Evolutionary conservation across 225 moss, liverwort and hornwort species (phyloP), one percentile per base, ranked within the genome.

Genomic region (Takakia lepidozioides): DNA sequence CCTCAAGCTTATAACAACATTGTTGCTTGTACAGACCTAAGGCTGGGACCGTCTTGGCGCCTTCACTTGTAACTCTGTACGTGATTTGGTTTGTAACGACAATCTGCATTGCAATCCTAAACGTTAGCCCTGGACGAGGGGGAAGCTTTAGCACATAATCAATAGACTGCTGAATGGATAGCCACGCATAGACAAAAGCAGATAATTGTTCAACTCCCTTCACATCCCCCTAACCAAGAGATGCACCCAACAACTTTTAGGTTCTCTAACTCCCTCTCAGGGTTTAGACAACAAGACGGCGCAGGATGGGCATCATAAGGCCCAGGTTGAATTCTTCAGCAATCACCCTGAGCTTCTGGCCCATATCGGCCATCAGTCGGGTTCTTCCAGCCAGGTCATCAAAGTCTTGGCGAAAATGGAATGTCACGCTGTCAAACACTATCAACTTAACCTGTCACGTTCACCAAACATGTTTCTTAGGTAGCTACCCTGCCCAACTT

Each of bases 361-460:
- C 78, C 75, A 91, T 77, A 38, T 71, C 68, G 57, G 80, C 76
- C 43, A 98, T 65, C 26, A 87, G 49, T 34, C 98, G 80, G 49
- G 98, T 87, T 57, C 98, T 76, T 65, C 63, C 58, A 25, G 75
- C 87, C 87, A 91, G 91, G 29, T 90, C 82, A 35, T 84, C 80
- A 70, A 91, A 91, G 37, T 87, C 98, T 62, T 98, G 98, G 37
- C 98, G 91, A 54, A 98, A 91, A 54, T 83, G 80, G 63, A 91
- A 91, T 30, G 98, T 87, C 24, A 98, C 60, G 64, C 98, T 98
- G 55, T 98, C 98, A 27, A 98, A 75, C 49, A 98, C 74, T 54
- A 98, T 78, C 36, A 93, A 74, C 40, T 76, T 86, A 60, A 93
- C 93, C 93, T 93, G 81, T 43, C 28, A 74, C 59, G n/a, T n/a